phyloP scores from a whole-genome alignment of 169 alveolate genomes.

The Plasmodium fragile region DNA sequence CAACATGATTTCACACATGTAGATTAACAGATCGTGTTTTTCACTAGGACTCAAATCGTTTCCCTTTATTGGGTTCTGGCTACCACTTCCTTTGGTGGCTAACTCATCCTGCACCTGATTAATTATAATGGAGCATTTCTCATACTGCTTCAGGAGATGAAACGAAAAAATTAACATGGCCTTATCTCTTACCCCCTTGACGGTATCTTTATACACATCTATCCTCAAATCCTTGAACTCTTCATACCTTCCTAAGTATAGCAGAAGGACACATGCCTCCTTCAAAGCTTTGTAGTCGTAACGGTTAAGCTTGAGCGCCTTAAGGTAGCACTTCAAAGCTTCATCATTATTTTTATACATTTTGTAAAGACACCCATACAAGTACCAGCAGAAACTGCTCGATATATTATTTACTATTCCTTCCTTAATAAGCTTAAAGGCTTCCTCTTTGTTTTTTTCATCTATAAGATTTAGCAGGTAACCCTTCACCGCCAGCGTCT shows the following conservation, averaged over 20 bases:
- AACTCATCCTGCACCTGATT: constrained; percentile 52
- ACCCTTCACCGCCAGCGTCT: constrained; percentile 65
- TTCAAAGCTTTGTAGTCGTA: constrained; percentile 63
- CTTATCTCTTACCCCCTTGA: constrained; percentile 41
- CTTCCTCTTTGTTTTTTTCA: constrained; percentile 68
- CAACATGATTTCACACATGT: constrained; percentile 46
- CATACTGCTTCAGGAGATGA: constrained; percentile 43
- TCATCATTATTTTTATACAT: constrained; percentile 64
- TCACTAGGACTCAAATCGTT: constrained; percentile 12
- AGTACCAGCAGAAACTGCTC: constrained; percentile 76
- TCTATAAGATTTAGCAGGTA: constrained; percentile 48
- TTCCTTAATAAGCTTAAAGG: constrained; percentile 62
- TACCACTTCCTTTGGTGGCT: not conserved
- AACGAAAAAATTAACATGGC: constrained; percentile 46
- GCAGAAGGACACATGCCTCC: constrained; percentile 42
- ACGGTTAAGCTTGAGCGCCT: constrained; percentile 35
- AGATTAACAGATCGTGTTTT: constrained; percentile 36
- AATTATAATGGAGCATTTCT: constrained; percentile 39
- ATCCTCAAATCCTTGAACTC: constrained; percentile 50
- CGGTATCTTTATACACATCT: constrained; percentile 58
- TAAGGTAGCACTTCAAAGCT: constrained; percentile 61
- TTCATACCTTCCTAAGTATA: constrained; percentile 52
- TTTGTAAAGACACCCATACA: constrained; percentile 73
- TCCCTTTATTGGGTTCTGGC: not conserved
- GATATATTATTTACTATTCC: constrained; percentile 67